Conservation (phyloP, 352 stramenopile species). For the Globisporangium nunn region DNA sequence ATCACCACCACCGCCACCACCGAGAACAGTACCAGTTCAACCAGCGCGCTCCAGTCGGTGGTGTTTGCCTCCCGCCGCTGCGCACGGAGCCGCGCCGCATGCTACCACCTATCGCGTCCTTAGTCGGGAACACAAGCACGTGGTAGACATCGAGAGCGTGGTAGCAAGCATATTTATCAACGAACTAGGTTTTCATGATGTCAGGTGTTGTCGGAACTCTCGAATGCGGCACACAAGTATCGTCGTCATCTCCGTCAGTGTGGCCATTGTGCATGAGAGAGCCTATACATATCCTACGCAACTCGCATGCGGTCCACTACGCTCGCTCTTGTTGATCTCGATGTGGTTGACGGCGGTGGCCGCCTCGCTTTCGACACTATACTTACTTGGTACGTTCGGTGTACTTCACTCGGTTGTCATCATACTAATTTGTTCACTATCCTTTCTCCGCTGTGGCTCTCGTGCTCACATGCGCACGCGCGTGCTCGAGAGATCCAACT, state of each 20-base stretch:
- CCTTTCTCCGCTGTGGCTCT: too few relatives aligned
- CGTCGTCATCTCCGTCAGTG: too few relatives aligned
- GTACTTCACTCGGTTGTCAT: background rate
- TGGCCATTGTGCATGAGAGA: background rate
- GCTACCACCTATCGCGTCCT: constrained; percentile 51
- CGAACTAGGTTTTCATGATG: background rate
- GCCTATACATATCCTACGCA: background rate
- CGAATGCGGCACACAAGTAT: too few relatives aligned
- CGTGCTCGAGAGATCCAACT: constrained; percentile 22
- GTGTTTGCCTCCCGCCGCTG: constrained; percentile 25
- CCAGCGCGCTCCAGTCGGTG: background rate
- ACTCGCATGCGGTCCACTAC: too few relatives aligned
- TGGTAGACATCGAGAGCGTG: constrained; percentile 3
- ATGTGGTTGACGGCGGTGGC: too few relatives aligned
- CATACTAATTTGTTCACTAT: background rate
- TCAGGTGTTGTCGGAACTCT: background rate
- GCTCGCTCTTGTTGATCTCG: too few relatives aligned
- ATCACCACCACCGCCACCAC: background rate
- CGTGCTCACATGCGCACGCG: constrained; percentile 26
- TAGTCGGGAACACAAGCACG: constrained; percentile 18
- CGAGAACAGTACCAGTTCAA: constrained; percentile 18
- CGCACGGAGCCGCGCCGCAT: constrained; percentile 24
- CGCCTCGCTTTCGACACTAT: background rate
- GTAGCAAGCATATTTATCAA: background rate
- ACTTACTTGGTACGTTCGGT: background rate